These are phyloP conservation scores for Vachellia pachyceras DNA, from an alignment of 306 rosid genomes.

Conservation along the genomic window DNA sequence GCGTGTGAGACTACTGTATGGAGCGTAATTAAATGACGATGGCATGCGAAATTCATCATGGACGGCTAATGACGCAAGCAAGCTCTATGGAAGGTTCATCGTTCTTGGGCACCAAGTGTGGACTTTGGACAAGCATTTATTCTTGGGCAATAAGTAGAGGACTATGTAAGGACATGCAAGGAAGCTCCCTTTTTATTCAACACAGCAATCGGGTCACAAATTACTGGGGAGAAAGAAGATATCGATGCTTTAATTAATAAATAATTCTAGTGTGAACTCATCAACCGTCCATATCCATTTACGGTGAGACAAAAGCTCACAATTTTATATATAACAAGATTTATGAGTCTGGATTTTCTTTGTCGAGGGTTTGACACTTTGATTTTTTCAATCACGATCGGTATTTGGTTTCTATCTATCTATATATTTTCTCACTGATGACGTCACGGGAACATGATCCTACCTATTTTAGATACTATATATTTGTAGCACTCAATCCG, in stretches of 20 bases:
- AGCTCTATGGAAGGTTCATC: not conserved
- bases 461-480: not conserved
- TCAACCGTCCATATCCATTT: not conserved
- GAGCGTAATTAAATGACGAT: not conserved
- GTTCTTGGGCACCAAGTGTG: not conserved
- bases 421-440: too few relatives aligned
- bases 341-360: not conserved
- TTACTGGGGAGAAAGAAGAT: not conserved
- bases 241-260: not conserved
- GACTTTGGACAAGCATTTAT: not conserved
- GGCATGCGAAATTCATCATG: not conserved
- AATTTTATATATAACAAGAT: not conserved
- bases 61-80: not conserved
- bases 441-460: not conserved
- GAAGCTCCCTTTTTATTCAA: not conserved
- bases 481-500: too few relatives aligned
- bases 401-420: too few relatives aligned
- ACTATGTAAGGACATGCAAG: not conserved
- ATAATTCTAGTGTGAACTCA: not conserved
- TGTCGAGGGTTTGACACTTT: not conserved
- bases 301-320: not conserved
- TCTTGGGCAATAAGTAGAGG: not conserved
- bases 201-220: not conserved
- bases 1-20: not conserved
- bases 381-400: too few relatives aligned